phyloP scores from a whole-genome alignment of 495 filamentous ascomycete species.

The Penicillium dipodomyicola region DNA sequence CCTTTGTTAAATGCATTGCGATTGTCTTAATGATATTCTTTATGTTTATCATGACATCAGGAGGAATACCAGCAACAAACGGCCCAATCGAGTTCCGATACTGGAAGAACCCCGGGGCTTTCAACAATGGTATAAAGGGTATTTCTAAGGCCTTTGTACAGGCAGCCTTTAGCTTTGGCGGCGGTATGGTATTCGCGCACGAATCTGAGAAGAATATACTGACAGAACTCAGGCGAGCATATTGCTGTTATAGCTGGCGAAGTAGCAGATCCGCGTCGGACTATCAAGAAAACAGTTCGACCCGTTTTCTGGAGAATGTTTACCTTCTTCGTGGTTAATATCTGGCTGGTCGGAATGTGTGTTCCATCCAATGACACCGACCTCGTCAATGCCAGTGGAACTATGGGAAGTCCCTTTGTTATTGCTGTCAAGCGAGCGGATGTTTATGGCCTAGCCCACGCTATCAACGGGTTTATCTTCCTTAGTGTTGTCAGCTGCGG shows the following conservation, averaged over 20 bases:
- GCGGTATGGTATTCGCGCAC: conserved; percentile 14
- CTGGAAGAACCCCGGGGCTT: conserved; percentile 30
- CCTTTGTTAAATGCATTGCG: conserved; percentile 28
- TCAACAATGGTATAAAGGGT: conserved; percentile 35
- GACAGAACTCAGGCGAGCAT: conserved; percentile 21
- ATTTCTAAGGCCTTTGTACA: conserved; percentile 33
- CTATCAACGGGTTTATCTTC: conserved; percentile 33
- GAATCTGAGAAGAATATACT: not conserved
- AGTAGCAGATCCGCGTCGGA: conserved; percentile 24
- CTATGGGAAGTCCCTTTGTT: conserved; percentile 30
- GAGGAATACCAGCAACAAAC: conserved; percentile 28
- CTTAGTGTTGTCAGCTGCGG: conserved; percentile 32
- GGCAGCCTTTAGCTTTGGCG: conserved; percentile 32
- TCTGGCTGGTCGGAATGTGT: conserved; percentile 35
- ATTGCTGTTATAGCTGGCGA: conserved; percentile 34
- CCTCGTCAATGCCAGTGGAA: conserved; percentile 25
- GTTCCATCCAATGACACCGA: conserved; percentile 25
- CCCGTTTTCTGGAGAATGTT: conserved; percentile 37
- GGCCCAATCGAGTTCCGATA: conserved; percentile 30
- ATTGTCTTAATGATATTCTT: conserved; percentile 32
- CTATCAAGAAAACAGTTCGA: conserved; percentile 29
- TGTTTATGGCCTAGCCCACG: conserved; percentile 27
- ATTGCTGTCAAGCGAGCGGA: conserved; percentile 29
- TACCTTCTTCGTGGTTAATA: conserved; percentile 33
- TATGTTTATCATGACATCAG: conserved; percentile 36